These are phyloP conservation scores for Capsicum rhomboideum DNA, from an alignment of 257 asterid species.

Conservation along the genomic window DNA sequence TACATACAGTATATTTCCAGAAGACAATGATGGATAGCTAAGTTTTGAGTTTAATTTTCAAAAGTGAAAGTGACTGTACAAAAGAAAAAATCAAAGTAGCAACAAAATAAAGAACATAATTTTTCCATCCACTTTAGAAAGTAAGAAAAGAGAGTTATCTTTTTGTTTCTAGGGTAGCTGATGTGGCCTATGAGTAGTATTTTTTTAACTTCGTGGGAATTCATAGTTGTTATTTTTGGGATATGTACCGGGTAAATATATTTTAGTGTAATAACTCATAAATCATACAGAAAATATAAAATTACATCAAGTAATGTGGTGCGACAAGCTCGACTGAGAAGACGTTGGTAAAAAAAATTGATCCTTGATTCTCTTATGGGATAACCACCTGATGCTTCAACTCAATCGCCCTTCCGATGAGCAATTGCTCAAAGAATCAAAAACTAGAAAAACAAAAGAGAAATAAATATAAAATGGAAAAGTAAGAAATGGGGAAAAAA, in stretches of 20 bases:
- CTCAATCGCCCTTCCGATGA: too few species aligned
- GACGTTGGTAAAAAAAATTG: too few species aligned
- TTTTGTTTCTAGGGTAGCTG: conserved; percentile 1
- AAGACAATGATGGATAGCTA: conserved; percentile 1
- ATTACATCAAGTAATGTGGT: too few species aligned
- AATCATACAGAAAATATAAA: too few species aligned
- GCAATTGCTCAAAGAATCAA: background rate
- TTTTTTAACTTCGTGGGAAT: too few species aligned
- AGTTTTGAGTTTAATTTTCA: background rate
- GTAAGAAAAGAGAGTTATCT: conserved; percentile 9
- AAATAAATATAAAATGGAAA: background rate
- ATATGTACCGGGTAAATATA: too few species aligned
- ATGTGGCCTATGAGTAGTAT: background rate
- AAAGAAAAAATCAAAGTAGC: background rate
- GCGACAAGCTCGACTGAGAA: too few species aligned
- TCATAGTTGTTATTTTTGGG: too few species aligned
- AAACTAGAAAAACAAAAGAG: background rate
- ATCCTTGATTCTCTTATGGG: too few species aligned
- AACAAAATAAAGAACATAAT: background rate
- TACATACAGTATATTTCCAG: too few species aligned
- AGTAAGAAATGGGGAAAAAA: conserved; percentile 5
- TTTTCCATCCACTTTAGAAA: background rate
- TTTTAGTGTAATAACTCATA: too few species aligned
- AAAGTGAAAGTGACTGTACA: background rate
- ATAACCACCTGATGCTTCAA: too few species aligned